These are phyloP conservation scores for Magnolia kwangsiensis DNA, from an alignment of 164 flowering plant genomes.

Conservation along the genomic window DNA sequence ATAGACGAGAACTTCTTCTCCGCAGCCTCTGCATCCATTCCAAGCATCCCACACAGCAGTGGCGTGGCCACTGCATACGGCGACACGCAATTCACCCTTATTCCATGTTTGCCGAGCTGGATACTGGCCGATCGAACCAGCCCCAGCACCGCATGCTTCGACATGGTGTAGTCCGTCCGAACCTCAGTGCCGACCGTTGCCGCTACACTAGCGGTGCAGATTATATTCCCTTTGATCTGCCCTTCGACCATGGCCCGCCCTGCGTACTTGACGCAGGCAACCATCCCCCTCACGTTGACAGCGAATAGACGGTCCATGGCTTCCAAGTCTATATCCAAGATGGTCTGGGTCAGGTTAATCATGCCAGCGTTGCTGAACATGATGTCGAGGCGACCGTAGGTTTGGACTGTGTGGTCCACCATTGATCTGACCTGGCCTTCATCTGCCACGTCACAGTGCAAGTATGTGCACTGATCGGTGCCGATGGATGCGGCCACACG, in stretches of 20 bases:
- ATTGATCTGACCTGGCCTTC: slow-evolving; percentile 3
- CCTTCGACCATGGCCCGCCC: slow-evolving; percentile 78
- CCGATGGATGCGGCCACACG: slow-evolving; percentile 43
- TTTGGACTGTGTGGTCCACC: slow-evolving; percentile 3
- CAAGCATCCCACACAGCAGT: slow-evolving; percentile 16
- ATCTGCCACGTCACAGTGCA: slow-evolving; percentile 13
- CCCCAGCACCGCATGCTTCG: slow-evolving; percentile 85
- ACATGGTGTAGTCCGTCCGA: slow-evolving; percentile 66
- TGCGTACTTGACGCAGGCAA: slow-evolving; percentile 80
- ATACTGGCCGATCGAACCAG: slow-evolving; percentile 70
- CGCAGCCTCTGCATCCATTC: slow-evolving; percentile 25
- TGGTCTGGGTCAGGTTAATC: slow-evolving; percentile 24
- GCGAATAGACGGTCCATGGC: slow-evolving; percentile 62
- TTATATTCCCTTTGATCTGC: slow-evolving; percentile 49
- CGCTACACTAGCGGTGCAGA: slow-evolving; percentile 58
- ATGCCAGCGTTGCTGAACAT: slow-evolving; percentile 17
- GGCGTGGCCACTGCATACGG: slow-evolving; percentile 61
- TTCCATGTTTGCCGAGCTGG: slow-evolving; percentile 71
- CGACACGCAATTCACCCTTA: slow-evolving; percentile 85
- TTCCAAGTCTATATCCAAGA: slow-evolving; percentile 46
- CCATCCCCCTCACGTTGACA: slow-evolving; percentile 72
- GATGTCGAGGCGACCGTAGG: slow-evolving; percentile 8
- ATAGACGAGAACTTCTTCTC: slow-evolving; percentile 27
- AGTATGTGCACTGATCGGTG: slow-evolving; percentile 46
- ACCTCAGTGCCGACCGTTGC: slow-evolving; percentile 52